Base-by-base conservation (phyloP, 306 rosid species). In the Hippophae gyantsensis region DNA sequence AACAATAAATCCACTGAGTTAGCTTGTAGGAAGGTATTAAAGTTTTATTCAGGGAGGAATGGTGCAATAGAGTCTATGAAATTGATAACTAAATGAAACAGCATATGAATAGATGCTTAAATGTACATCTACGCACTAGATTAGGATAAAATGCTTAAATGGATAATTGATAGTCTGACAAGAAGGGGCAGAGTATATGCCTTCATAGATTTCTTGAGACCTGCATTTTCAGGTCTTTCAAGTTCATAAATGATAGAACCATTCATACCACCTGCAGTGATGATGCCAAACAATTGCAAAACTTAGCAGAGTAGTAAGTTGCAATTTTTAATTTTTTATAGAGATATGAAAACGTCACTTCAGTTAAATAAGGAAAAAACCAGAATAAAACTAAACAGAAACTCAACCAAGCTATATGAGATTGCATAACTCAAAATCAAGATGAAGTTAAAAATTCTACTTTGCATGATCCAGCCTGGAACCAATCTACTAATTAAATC, bases 251-350 rank as follows among this genome's bases (percentile, higher is more conserved):
- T 61, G 40, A 92, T 57, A 58, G 96, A 88, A 70, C 99, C 97
- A 68, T 92, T 88, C 99, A 85, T 92, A 41, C 99, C 99, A 73
- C 99, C 99, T 88, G 80, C 75, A 77, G 64, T 52, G 53, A 67
- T 57, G 67, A 45, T 69, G 48, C 67, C 58, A 66, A 55, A 44
- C 41, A 54, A 40, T 32, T n/a, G 60, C 40, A 60, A 32, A 32
- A 12, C 54, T 66, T 48, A 9, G 7, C 54, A 18, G 51, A 64
- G 14, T 13, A 61, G 45, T 48, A 50, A 32, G 38, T 32, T 32
- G 38, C 38, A 32, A 18, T 18, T 18, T 18, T 18, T 18, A 18
- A 18, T 18, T 18, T 18, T 18, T 18, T 18, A 18, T 18, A 18
- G 23, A 18, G 23, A 18, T 18, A 18, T 18, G 23, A 18, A 18